Evolutionary conservation across 2,329 filamentous ascomycete species (phyloP), one percentile per base, ranked within the genome.

Genomic region (Zymoseptoria ardabiliae): DNA sequence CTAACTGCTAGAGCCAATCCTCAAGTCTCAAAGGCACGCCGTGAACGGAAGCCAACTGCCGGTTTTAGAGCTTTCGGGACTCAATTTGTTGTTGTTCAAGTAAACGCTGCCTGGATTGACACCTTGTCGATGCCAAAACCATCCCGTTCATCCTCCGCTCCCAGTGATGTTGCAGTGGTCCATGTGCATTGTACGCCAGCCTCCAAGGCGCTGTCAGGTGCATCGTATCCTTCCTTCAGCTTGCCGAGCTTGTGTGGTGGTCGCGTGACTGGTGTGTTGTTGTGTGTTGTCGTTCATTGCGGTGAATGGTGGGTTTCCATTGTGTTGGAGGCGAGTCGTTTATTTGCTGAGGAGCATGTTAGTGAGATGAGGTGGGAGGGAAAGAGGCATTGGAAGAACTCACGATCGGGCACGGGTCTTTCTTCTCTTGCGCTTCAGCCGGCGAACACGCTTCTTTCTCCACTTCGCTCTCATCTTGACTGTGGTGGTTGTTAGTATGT

Each of bases 401-500:
- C 85, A 97, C 94, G 87, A 92, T 83, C 94, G 84, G 75, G 93
- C 94, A 79, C 94, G 87, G 83, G 94, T 96, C 93, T 99, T 99
- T 91, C 94, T 95, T 84, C 94, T 91, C 92, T 99, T 99, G 79
- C 92, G 89, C 89, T 97, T 97, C 81, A 99, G 91, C 81, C 94
- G 88, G 76, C 94, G 86, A 82, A 96, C 92, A 80, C 94, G 87
- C 93, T 99, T 99, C 90, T 99, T 99, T 86, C 93, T 94, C 94
- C 94, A 97, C 86, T 97, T 97, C 78, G 91, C 92, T 94, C 93
- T 88, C 85, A 88, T 87, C 78, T 78, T 67, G 67, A 65, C 65
- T 66, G 60, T 60, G 53, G 10, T 8, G 4, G 19, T 3, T 35
- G 56, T 65, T 49, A 64, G 63, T 63, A 51, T 41, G 25, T 10